These are phyloP conservation scores for Boletus sp. DNA, from an alignment of 768 basidiomycete genomes.

Conservation along the genomic window DNA sequence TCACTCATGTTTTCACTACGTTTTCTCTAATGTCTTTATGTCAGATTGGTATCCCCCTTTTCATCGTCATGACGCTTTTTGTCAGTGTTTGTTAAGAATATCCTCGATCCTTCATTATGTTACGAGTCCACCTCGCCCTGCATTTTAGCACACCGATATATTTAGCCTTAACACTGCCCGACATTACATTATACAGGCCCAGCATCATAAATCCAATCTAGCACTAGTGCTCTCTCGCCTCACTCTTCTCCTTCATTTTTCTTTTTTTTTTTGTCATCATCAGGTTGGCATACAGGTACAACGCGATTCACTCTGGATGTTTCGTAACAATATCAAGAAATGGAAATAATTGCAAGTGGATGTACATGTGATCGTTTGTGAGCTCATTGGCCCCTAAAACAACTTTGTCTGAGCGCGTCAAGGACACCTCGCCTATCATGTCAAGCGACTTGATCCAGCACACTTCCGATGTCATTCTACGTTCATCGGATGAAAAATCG, in stretches of 20 bases:
- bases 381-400: no score
- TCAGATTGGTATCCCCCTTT: background rate
- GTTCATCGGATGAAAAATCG: conserved; percentile 6
- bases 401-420: background rate
- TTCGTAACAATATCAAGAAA: conserved; percentile 8
- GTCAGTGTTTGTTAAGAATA: conserved; percentile 16
- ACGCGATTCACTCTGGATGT: conserved; percentile 13
- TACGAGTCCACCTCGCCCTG: conserved; percentile 3
- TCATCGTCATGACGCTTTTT: background rate
- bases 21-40: background rate
- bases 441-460: background rate
- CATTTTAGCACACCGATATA: conserved; percentile 22
- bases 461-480: conserved; percentile 12
- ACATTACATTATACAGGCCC: conserved; percentile 26
- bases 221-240: conserved; percentile 14
- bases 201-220: conserved; percentile 28
- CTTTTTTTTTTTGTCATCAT: conserved; percentile 6
- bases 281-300: conserved; percentile 17
- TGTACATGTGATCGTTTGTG: no score
- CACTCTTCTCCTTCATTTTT: background rate
- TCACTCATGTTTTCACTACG: background rate
- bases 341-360: conserved; percentile 7
- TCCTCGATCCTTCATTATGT: conserved; percentile 7
- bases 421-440: conserved; percentile 6
- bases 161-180: conserved; percentile 8